Conservation (phyloP, 2,329 filamentous ascomycete species). For the Fusarium ambrosium region DNA sequence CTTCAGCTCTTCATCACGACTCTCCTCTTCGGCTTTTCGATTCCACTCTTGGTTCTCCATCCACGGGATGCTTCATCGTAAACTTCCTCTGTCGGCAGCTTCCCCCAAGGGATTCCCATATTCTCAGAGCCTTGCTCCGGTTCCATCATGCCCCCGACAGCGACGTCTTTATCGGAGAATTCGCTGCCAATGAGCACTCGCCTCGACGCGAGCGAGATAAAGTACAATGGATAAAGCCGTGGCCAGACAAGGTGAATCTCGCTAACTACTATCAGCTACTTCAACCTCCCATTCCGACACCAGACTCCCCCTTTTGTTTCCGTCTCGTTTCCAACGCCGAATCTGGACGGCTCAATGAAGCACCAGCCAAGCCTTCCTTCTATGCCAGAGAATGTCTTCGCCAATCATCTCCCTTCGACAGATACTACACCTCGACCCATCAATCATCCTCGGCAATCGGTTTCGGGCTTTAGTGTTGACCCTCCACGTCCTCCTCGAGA, state of each 20-base stretch:
- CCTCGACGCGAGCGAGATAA: constrained; percentile 37
- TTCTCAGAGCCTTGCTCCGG: not conserved
- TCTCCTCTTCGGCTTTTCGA: not conserved
- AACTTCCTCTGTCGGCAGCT: not conserved
- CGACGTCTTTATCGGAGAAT: constrained; percentile 31
- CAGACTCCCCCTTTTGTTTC: constrained; percentile 31
- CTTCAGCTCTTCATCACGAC: not conserved
- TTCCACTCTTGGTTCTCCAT: too few species aligned
- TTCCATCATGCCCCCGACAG: constrained; percentile 35
- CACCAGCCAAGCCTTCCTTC: constrained; percentile 35
- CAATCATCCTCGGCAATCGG: not conserved
- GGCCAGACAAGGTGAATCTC: rapidly evolving
- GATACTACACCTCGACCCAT: constrained; percentile 10
- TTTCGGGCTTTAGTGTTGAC: constrained; percentile 56
- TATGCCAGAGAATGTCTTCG: constrained; percentile 23
- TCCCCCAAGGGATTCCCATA: not conserved
- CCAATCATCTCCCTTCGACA: constrained; percentile 10
- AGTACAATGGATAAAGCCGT: constrained; percentile 29
- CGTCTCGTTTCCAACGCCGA: constrained; percentile 14
- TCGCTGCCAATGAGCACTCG: constrained; percentile 8
- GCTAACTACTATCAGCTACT: constrained; percentile 48
- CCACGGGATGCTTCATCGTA: not conserved
- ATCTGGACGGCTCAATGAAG: constrained; percentile 21
- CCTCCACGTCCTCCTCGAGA: constrained; percentile 68
- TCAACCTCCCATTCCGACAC: constrained; percentile 45